A percentile compares a stretch with the other conserved stretches of the same genome.
Conservation (phyloP, 2,329 filamentous ascomycete genomes). For the Cryphonectria nitschkei region DNA sequence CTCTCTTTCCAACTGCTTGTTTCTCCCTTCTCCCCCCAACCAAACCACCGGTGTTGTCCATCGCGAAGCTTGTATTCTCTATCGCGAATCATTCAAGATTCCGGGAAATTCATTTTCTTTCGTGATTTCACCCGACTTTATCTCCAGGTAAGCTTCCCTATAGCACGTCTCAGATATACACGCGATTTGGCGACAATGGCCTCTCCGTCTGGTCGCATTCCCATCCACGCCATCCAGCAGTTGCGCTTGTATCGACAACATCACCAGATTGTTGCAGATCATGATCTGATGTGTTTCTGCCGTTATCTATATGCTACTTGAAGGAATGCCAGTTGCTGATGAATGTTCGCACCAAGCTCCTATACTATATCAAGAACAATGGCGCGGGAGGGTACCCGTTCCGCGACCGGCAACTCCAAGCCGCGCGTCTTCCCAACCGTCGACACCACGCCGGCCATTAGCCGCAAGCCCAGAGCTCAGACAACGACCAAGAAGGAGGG, state of each 20-base stretch:
- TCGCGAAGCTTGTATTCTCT: conserved; percentile 23
- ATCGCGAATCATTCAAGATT: conserved; percentile 19
- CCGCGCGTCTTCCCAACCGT: conserved; percentile 55
- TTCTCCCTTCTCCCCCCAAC: conserved; percentile 14
- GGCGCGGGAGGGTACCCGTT: conserved; percentile 56
- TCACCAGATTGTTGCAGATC: neutral
- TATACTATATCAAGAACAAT: conserved; percentile 39
- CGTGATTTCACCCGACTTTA: neutral
- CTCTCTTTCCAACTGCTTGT: conserved; percentile 18
- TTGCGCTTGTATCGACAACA: conserved; percentile 8
- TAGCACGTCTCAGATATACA: conserved; percentile 14
- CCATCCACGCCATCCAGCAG: too few species aligned
- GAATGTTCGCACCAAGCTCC: conserved; percentile 1
- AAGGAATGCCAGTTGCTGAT: conserved; percentile 6
- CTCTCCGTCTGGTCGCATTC: conserved; percentile 20
- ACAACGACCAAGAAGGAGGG: conserved; percentile 33
- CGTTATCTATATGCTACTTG: neutral
- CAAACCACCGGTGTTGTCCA: conserved; percentile 10
- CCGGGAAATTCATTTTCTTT: conserved; percentile 9
- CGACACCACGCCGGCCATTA: conserved; percentile 52
- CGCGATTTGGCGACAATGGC: conserved; percentile 10
- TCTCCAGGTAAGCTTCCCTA: conserved; percentile 26
- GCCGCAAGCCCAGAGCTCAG: conserved; percentile 42
- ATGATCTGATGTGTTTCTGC: too few species aligned
- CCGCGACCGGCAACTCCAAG: conserved; percentile 55